Evolutionary conservation across 1,284 basidiomycete genomes (phyloP), one percentile per base, ranked within the genome.

Genomic region (Trametes versicolor): DNA sequence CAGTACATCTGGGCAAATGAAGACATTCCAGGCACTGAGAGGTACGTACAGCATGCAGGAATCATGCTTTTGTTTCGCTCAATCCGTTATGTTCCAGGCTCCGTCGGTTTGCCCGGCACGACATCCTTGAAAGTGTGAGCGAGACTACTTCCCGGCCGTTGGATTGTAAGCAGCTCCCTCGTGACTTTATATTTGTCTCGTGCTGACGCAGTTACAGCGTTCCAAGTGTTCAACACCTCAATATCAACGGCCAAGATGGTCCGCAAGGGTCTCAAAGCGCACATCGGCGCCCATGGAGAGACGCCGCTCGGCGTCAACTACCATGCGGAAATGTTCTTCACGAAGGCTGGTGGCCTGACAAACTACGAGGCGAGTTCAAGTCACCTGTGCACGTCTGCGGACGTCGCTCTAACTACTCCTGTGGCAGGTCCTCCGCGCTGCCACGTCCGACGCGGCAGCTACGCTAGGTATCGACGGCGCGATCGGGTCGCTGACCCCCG

Each of bases 241-340:
- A 77, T 77, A 15, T 90, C 89, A 0, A 81, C 87, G 13, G 87
- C 88, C 0, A 85, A 87, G 71, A 87, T 92, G 87, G 85, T 91
- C 12, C 78, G 82, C 25, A 84, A 76, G 72, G 90, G 84, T n/a
- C 74, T 91, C 23, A 80, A 81, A 29, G 81, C 87, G 1, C 86
- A 90, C 67, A 89, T 92, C 63, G 90, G 90, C 32, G 90, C 90
- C 0, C 90, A 92, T 68, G 90, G 90, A n/a, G 91, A 92, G 74
- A 83, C 86, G 1, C 90, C 91, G 0, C 75, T 91, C 15, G 90
- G 90, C 1, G 71, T 88, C n/a, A 91, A 90, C 77, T 92, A 92
- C 71, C 91, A 92, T 66, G 83, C 85, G 23, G 90, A 92, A 72
- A 87, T 92, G 84, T 81, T 78, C 63, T 90, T 90, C 73, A 80